Base-by-base conservation (phyloP, 2,329 filamentous ascomycete genomes). In the Fonsecaea multimorphosa region DNA sequence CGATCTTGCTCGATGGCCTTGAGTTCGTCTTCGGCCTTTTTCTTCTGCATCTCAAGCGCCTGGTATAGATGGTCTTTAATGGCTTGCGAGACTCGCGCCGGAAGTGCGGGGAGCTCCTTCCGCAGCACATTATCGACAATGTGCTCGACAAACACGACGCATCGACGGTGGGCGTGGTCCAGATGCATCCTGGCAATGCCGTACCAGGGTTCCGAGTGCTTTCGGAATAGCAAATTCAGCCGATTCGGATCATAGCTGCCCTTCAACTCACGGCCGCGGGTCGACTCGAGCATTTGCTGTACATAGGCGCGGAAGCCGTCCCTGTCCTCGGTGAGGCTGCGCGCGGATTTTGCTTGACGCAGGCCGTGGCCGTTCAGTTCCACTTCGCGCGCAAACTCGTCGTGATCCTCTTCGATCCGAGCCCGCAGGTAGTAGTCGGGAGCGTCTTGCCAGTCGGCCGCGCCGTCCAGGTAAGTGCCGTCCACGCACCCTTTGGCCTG, bases 241-340 rank as follows among this genome's bases (percentile, higher is more conserved):
- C 58, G 58, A 12, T 54, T 61, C n/a, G 58, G 58, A 19, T 61
- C 58, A 51, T 61, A 61, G 49, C 24, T 61, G 49, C 31, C 58
- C 51, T 61, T 61, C 24, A 61, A 16, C 58, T 61, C 58, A 51
- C 58, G 58, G 29, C 58, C 58, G 22, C 58, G 49, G 22, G 58
- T 61, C 34, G 49, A 54, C 12, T 61, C 51, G 49, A 61, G 58
- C 58, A 61, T 61, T 12, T 61, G 49, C 36, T 61, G 32, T 32
- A 61, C 51, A 16, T 61, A 46, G 12, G 49, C 12, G 12, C 36
- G 58, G 34, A 61, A 61, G 27, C 49, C 34, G 27, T 61, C 58
- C 27, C 58, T 40, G 32, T 61, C 58, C 14, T 61, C 58, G n/a
- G 58, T 61, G 49, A 61, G 51, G 36, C 49, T 61, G 34, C 58